Evolutionary conservation across 2,329 filamentous ascomycete species (phyloP), one percentile per base, ranked within the genome.

Genomic region (Aspergillus neotritici): DNA sequence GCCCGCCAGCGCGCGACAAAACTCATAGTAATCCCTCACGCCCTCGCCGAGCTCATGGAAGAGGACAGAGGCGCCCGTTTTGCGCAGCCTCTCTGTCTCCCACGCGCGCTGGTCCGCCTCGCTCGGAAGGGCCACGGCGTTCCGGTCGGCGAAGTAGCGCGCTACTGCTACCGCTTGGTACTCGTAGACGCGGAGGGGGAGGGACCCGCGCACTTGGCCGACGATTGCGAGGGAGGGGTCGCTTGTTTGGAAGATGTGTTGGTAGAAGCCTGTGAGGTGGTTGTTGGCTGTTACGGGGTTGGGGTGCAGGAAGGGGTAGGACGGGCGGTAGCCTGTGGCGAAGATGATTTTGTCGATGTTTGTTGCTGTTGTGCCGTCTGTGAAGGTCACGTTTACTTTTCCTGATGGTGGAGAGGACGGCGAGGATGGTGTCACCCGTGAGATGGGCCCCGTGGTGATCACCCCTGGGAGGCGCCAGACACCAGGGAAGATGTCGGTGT

Each of bases 21-120:
- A 61, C 41, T 68, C 63, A 39, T 70, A 72, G 41, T 66, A 71
- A 0, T 55, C 57, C 15, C 61, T 56, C 30, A 69, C 71, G 41
- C 71, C 58, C 9, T 54, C 51, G 31, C 50, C 52, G n/a, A 62
- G 47, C 16, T 56, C 54, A 14, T 54, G 52, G 29, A 62, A 62
- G 0, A 50, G 17, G 1, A 50, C 38, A 9, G 40, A 47, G 9
- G 55, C 42, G 0, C 55, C 56, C 28, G 56, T 55, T 4, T 46
- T 48, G 33, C 52, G 46, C 14, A 58, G 14, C 10, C 56, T 21
- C 12, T 53, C 42, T 3, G 46, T 40, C 34, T 64, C 59, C 61
- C 61, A 64, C 16, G 48, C 29, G 39, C 57, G 43, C 46, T 58
- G 57, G 42, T 55, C 51, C 14, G 41, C 33, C 3, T 40, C 29